These are phyloP conservation scores for Rhododendron ovatum DNA, from an alignment of 148 eudicot genomes.

Conservation along the genomic window DNA sequence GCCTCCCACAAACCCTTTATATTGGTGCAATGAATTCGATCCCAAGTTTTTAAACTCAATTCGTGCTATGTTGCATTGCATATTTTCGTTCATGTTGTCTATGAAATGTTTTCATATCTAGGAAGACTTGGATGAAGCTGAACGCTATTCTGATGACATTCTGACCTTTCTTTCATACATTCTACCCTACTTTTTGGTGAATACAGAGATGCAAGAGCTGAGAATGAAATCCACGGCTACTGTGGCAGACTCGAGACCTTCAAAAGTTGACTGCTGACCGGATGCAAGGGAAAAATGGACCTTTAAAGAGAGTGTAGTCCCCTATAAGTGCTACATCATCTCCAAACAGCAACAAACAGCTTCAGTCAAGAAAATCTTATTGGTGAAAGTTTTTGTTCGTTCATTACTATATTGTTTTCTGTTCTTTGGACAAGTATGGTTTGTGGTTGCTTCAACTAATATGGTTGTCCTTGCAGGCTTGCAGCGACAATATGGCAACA, in stretches of 20 bases:
- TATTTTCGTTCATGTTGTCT: slow-evolving; percentile 8
- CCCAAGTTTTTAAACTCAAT: neutral
- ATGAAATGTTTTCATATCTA: neutral
- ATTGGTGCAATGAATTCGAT: neutral
- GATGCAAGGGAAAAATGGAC: slow-evolving; percentile 70
- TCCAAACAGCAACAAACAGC: slow-evolving; percentile 92
- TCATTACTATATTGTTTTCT: neutral
- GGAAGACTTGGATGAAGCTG: neutral
- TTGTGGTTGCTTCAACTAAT: neutral
- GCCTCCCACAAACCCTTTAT: neutral
- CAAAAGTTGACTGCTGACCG: slow-evolving; percentile 52
- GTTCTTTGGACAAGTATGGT: neutral
- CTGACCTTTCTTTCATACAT: slow-evolving; percentile 7
- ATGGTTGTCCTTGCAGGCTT: neutral
- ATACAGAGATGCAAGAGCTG: slow-evolving; percentile 68
- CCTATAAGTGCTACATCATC: slow-evolving; percentile 85
- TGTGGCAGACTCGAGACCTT: slow-evolving; percentile 60
- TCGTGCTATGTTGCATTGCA: neutral
- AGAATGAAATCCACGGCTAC: slow-evolving; percentile 50
- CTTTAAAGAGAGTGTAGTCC: slow-evolving; percentile 63
- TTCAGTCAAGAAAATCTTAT: slow-evolving; percentile 87
- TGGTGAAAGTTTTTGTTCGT: slow-evolving; percentile 31
- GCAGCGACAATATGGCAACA: neutral
- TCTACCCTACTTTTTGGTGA: slow-evolving; percentile 29
- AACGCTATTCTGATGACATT: neutral